Percentiles rank a stretch among this genome's conserved stretches.
phyloP scores from a whole-genome alignment of 441 rosid genomes.

The Isatis lusitanica region DNA sequence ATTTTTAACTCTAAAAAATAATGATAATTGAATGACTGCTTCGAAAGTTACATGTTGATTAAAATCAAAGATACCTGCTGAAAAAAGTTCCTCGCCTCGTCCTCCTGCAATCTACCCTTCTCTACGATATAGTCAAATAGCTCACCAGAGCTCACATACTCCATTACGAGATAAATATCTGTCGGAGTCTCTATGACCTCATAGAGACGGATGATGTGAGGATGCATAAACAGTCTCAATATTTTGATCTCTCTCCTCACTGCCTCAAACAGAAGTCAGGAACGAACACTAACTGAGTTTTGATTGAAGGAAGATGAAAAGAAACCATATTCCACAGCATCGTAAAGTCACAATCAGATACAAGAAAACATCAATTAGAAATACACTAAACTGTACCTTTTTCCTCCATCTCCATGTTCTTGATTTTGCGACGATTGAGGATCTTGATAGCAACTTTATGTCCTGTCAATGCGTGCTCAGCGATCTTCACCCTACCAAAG shows the following conservation, averaged over 20 bases:
- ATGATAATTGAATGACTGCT: not conserved
- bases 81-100: slow-evolving; percentile 87
- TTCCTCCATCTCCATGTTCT: slow-evolving; percentile 90
- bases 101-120: slow-evolving; percentile 93
- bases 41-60: slow-evolving; percentile 8
- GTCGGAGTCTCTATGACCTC: slow-evolving; percentile 90
- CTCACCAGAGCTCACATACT: slow-evolving; percentile 93
- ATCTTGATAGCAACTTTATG: slow-evolving; percentile 97
- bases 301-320: not conserved
- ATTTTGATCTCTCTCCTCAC: slow-evolving; percentile 96
- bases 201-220: slow-evolving; percentile 87
- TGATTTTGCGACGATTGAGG: slow-evolving; percentile 90
- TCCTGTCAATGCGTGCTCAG: slow-evolving; percentile 88
- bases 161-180: slow-evolving; percentile 90
- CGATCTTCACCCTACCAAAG: slow-evolving; percentile 96
- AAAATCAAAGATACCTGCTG: slow-evolving; percentile 67
- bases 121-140: slow-evolving; percentile 93
- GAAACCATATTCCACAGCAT: not conserved
- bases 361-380: not conserved
- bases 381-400: slow-evolving; percentile 31
- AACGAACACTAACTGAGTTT: not conserved
- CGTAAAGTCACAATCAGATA: not conserved
- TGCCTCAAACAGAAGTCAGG: slow-evolving; percentile 38
- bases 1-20: not conserved
- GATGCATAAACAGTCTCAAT: slow-evolving; percentile 93